phyloP scores from a whole-genome alignment of 2,329 filamentous ascomycete species.

The Arthrobotrys sphaeroides region DNA sequence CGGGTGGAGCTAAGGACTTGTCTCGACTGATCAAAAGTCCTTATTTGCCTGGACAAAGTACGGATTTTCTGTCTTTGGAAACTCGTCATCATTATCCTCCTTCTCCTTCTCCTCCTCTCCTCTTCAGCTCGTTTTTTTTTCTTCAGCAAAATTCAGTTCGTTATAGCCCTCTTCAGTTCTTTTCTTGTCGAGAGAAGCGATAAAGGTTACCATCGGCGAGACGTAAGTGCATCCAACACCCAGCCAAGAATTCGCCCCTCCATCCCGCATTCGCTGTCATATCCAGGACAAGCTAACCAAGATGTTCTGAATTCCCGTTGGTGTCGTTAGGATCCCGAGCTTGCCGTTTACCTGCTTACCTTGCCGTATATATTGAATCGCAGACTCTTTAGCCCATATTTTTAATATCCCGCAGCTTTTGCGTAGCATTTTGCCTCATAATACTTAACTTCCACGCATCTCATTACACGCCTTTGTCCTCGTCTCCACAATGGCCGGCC shows the following conservation, averaged over 20 bases:
- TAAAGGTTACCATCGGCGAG: conserved; percentile 17
- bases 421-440: conserved; percentile 10
- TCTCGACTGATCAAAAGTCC: conserved; percentile 44
- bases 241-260: conserved; percentile 47
- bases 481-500: conserved; percentile 54
- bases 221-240: conserved; percentile 45
- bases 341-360: conserved; percentile 28
- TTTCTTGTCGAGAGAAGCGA: conserved; percentile 32
- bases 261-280: conserved; percentile 33
- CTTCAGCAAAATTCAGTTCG: conserved; percentile 41
- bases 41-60: conserved; percentile 38
- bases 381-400: conserved; percentile 23
- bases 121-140: conserved; percentile 24
- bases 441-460: conserved; percentile 7
- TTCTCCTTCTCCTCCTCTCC: conserved; percentile 28
- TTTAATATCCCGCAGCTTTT: conserved; percentile 32
- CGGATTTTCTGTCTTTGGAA: conserved; percentile 39
- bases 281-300: conserved; percentile 30
- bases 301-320: conserved; percentile 13
- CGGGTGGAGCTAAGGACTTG: conserved; percentile 49
- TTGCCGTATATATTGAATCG: conserved; percentile 36
- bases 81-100: conserved; percentile 49
- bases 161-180: conserved; percentile 12
- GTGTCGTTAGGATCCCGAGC: conserved; percentile 40
- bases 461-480: conserved; percentile 23